Evolutionary conservation across 306 rosid genomes (phyloP), one percentile per base, ranked within the genome.

Genomic region (Ziziphus jujuba): DNA sequence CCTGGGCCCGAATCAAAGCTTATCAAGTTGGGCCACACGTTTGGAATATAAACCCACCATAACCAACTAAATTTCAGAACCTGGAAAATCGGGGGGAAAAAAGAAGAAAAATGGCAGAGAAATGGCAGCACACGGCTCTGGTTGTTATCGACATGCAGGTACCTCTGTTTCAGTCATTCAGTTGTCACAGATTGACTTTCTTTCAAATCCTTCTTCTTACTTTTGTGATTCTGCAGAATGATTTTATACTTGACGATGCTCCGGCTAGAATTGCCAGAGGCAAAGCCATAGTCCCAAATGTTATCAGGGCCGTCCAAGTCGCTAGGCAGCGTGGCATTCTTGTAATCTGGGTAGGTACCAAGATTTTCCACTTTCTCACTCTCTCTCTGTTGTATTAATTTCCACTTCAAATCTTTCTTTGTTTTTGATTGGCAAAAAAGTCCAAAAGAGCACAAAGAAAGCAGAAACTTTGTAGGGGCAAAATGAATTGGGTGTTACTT

Each of bases 131-230:
- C 63, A 74, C 90, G 5, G 91, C 97, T 72, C 83, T 92, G 40
- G 90, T 92, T 34, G 90, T 92, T 19, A 84, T 93, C 21, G 96
- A 86, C 72, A 86, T 90, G 96, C 97, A 90, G 96, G 98, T 81
- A 38, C 70, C 24, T 63, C 70, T 56, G 9, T 53, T 40, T 40
- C 34, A 25, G 36, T 25, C 38, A n/a, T n/a, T 34, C 65, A 28
- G n/a, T n/a, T n/a, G 55, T 43, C 25, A 17, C 15, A 19, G 7
- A 19, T 5, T 53, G 28, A 21, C 45, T 38, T 38, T 20, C 20
- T 16, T 35, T 22, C 38, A 34, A 58, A 64, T 72, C 62, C 45
- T 13, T 63, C 13, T 61, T 58, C 52, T n/a, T 31, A 10, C 1
- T 5, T 10, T 58, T 72, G 47, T 69, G 77, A 47, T 63, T 15